Conservation (phyloP, 345 rosid genomes). For the Populus davidiana region DNA sequence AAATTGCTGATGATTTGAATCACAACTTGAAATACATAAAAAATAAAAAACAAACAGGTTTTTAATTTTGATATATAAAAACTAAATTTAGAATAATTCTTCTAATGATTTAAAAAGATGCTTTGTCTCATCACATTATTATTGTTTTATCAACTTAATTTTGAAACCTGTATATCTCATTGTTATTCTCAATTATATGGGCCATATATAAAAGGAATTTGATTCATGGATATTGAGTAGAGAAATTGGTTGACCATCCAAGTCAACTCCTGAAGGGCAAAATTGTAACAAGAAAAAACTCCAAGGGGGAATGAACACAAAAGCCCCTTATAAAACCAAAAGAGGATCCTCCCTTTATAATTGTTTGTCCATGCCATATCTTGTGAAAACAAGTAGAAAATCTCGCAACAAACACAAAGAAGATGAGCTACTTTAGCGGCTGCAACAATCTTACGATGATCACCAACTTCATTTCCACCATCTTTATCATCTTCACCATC, state of each 20-base stretch:
- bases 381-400: not conserved
- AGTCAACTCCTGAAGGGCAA: not conserved
- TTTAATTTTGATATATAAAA: too few species aligned
- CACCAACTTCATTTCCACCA: not conserved
- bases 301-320: not conserved
- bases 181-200: too few species aligned
- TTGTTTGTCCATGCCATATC: not conserved
- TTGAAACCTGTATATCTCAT: not conserved
- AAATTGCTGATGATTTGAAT: too few species aligned
- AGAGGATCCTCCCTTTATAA: not conserved
- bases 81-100: too few species aligned
- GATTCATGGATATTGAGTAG: not conserved
- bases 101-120: too few species aligned
- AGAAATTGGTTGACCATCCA: not conserved
- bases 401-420: conserved; percentile 25
- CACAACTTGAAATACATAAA: too few species aligned
- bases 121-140: too few species aligned
- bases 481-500: not conserved
- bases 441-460: conserved; percentile 14
- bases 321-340: conserved; percentile 12
- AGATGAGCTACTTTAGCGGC: conserved; percentile 41
- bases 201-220: too few species aligned
- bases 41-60: too few species aligned
- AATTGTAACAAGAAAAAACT: not conserved
- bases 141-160: not conserved